Percentiles rank a stretch among this genome's conserved stretches.
These are phyloP conservation scores for Aspergillus steynii DNA, from an alignment of 495 filamentous ascomycete species.

Conservation along the genomic window DNA sequence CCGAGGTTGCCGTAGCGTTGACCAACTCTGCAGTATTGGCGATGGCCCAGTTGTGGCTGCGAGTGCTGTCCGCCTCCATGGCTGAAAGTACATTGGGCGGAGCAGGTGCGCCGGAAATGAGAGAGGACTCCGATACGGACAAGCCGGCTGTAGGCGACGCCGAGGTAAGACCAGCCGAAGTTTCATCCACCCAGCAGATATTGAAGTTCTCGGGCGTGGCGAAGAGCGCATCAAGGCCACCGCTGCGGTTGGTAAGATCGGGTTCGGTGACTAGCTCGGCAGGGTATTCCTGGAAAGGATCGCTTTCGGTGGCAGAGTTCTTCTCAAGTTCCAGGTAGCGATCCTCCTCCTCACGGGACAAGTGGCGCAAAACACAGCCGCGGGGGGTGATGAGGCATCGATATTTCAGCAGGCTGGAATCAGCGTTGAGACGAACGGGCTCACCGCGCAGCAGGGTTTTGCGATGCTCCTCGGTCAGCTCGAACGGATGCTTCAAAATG, in stretches of 20 bases:
- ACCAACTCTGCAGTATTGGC: constrained; percentile 45
- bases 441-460: constrained; percentile 43
- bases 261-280: constrained; percentile 31
- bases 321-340: constrained; percentile 75
- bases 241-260: constrained; percentile 41
- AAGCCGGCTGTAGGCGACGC: constrained; percentile 28
- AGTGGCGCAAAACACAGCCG: constrained; percentile 73
- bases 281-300: constrained; percentile 35
- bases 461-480: constrained; percentile 42
- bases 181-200: constrained; percentile 44
- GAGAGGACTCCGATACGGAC: constrained; percentile 18
- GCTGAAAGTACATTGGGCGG: constrained; percentile 45
- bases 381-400: constrained; percentile 72
- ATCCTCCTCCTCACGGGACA: constrained; percentile 74
- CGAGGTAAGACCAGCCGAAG: constrained; percentile 22
- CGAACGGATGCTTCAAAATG: constrained; percentile 35
- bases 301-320: constrained; percentile 41
- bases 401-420: constrained; percentile 41
- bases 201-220: constrained; percentile 46
- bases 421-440: constrained; percentile 36
- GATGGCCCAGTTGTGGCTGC: constrained; percentile 46
- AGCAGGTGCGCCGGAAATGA: constrained; percentile 11
- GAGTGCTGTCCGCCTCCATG: constrained; percentile 47
- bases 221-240: constrained; percentile 45
- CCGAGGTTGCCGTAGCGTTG: constrained; percentile 43